Base-by-base conservation (phyloP, 352 stramenopile genomes). In the Phytophthora quininea region DNA sequence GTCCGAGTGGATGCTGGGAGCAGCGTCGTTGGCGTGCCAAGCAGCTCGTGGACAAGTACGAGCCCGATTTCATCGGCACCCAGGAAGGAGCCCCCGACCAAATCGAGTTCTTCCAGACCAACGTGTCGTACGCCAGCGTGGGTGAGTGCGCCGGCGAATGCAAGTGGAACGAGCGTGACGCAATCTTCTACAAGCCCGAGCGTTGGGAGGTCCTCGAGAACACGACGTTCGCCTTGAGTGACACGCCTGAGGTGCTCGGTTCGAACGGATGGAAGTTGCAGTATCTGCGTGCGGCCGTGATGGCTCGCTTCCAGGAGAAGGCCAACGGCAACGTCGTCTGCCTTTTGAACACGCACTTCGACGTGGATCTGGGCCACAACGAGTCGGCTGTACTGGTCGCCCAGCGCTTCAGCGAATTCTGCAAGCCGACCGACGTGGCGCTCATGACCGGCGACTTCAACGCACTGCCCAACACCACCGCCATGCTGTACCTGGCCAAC, bases 291-390 rank as follows among this genome's bases (percentile, higher is more conserved):
- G 69, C 77, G 0, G 79, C 73, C 8, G 77, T 88, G 50, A 68
- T 89, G n/a, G 80, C 67, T 45, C 79, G 79, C 29, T 83, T 90
- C 31, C 64, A 59, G 6, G 64, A 82, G 48, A 67, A 61, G 12
- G 32, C 29, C 3, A 66, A 50, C 4, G 51, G 45, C 0, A 54
- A 69, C 27, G 71, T 64, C 1, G 63, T 89, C 32, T 90, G 79
- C 65, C 82, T 89, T 47, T 73, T 91, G 29, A 90, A 91, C 71
- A 91, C 80, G 9, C 83, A 89, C 66, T 91, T 74, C 67, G 79
- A 91, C 58, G 86, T 89, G 58, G 74, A 54, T 30, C 69, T 61
- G 12, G 79, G 83, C 9, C 80, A 91, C 35, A 62, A 75, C 29
- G 52, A 89, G 52, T 89, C 77, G 31, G 84, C 80, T 0, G 31